A percentile compares a stretch with the other conserved stretches of the same genome.
Conservation (phyloP, 2,329 filamentous ascomycete species). For the Escovopsis sp. region DNA sequence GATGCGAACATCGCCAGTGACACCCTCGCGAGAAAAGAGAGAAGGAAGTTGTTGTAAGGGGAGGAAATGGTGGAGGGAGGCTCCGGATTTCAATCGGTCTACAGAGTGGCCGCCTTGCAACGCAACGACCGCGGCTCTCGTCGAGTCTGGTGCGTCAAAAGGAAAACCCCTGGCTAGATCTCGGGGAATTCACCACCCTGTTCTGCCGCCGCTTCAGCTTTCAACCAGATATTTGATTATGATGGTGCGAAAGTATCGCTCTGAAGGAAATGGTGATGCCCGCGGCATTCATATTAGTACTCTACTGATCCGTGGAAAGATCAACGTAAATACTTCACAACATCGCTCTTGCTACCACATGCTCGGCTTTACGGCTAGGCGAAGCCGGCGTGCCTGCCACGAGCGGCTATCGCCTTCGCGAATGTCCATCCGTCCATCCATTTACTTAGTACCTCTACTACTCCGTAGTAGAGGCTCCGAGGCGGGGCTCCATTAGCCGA, state of each 20-base stretch:
- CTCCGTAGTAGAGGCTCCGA: slow-evolving; percentile 3
- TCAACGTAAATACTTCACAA: no score
- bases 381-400: not conserved
- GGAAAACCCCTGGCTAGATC: no score
- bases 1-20: slow-evolving; percentile 20
- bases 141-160: no score
- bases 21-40: not conserved
- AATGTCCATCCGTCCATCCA: no score
- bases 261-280: no score
- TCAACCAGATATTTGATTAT: no score
- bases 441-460: no score
- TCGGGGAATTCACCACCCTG: no score
- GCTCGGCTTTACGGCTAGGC: not conserved
- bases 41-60: not conserved
- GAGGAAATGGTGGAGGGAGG: not conserved
- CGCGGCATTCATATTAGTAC: no score
- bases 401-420: not conserved
- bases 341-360: not conserved
- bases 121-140: not conserved
- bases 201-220: no score
- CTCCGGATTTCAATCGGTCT: slow-evolving; percentile 2
- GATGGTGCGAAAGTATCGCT: no score
- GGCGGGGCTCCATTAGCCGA: slow-evolving; percentile 3
- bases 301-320: no score
- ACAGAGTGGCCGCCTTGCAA: not conserved